These are phyloP conservation scores for Phoenix dactylifera DNA, from an alignment of 176 grass and related monocot species.

Conservation along the genomic window DNA sequence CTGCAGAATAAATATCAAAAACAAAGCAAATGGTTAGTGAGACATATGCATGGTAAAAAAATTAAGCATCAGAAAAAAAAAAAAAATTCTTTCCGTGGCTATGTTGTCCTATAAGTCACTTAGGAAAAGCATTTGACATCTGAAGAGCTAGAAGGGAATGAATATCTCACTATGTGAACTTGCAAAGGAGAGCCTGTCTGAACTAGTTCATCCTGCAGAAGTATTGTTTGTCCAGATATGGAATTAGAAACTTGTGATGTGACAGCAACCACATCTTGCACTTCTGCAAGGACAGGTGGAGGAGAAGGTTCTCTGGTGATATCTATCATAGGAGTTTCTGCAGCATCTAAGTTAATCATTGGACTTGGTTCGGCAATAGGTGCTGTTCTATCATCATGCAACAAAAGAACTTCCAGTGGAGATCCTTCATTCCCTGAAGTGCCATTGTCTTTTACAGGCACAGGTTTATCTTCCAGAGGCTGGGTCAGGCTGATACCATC, in stretches of 20 bases:
- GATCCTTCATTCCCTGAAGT: conserved; percentile 21
- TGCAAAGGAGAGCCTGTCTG: conserved; percentile 34
- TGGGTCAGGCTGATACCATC: conserved; percentile 22
- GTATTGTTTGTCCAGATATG: conserved; percentile 18
- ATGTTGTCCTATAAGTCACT: too few species aligned
- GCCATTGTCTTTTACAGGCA: conserved; percentile 20
- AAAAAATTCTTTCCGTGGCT: too few species aligned
- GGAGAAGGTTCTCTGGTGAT: conserved; percentile 42
- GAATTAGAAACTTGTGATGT: conserved; percentile 19
- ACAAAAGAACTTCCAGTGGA: conserved; percentile 38
- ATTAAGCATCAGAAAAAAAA: neutral
- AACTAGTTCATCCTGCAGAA: conserved; percentile 35
- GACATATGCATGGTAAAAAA: conserved; percentile 2
- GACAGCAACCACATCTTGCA: conserved; percentile 27
- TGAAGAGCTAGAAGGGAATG: too few species aligned
- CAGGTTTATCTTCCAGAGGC: conserved; percentile 26
- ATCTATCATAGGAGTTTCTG: conserved; percentile 34
- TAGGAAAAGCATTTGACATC: too few species aligned
- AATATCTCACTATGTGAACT: conserved; percentile 34
- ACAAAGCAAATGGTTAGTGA: neutral
- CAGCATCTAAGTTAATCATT: conserved; percentile 12
- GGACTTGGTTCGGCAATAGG: conserved; percentile 9
- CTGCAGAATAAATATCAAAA: conserved; percentile 19
- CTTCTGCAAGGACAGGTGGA: conserved; percentile 41
- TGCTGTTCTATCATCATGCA: conserved; percentile 30